A percentile compares a stretch with the other conserved stretches of the same genome.
Evolutionary conservation across 495 filamentous ascomycete species (phyloP).

Genomic region (Tuber magnatum): DNA sequence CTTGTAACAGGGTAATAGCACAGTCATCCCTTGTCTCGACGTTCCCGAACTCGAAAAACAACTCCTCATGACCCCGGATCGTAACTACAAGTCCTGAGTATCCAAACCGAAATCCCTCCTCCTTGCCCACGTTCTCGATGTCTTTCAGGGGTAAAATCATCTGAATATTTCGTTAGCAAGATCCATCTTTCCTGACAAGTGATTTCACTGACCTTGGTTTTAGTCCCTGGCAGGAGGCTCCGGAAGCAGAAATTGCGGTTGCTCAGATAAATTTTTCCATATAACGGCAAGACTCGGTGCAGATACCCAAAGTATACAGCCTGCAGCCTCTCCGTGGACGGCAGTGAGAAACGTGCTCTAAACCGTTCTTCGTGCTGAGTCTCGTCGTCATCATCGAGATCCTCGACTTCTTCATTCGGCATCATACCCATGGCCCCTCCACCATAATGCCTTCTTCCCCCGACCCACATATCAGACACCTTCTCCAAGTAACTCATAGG

Average conservation of each 20-base stretch:
- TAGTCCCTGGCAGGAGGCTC: constrained; percentile 78
- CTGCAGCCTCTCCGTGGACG: constrained; percentile 72
- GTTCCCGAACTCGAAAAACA: constrained; percentile 89
- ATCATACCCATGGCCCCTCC: constrained; percentile 59
- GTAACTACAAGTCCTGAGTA: constrained; percentile 88
- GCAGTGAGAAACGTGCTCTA: constrained; percentile 80
- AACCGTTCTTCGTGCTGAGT: constrained; percentile 63
- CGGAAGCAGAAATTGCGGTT: constrained; percentile 88
- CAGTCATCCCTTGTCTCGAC: constrained; percentile 80
- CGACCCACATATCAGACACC: constrained; percentile 95
- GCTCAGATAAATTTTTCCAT: constrained; percentile 95
- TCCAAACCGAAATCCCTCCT: constrained; percentile 88
- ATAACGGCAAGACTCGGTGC: constrained; percentile 80
- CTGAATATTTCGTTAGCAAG: constrained; percentile 19
- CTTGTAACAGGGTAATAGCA: constrained; percentile 67
- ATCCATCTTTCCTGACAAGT: neutral
- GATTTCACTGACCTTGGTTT: constrained; percentile 57
- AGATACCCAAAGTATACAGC: constrained; percentile 86
- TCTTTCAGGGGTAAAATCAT: constrained; percentile 85
- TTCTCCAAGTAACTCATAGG: constrained; percentile 98
- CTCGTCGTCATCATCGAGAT: constrained; percentile 59
- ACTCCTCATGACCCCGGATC: constrained; percentile 86
- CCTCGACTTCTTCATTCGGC: constrained; percentile 50
- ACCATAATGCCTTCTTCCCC: constrained; percentile 80
- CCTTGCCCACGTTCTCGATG: constrained; percentile 88